Base-by-base conservation (phyloP, 148 eudicot species). In the Polygonum maritimum region DNA sequence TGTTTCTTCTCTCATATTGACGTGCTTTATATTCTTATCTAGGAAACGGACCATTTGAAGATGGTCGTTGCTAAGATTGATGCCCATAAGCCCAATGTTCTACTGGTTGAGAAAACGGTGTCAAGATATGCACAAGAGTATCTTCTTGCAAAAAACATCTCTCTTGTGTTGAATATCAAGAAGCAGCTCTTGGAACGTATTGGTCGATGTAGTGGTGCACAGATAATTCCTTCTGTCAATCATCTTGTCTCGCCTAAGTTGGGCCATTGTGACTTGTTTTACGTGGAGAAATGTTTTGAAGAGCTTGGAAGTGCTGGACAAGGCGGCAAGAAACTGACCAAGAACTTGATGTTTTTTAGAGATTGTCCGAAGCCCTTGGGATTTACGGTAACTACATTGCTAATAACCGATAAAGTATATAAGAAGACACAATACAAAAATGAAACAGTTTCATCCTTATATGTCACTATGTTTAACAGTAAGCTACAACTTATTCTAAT, bases 41-140 rank as follows among this genome's bases (percentile, higher is more conserved):
- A 96, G 99, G 99, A 96, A 88, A 96, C 87, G 98, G 98, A 96
- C 80, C 97, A 96, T 88, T 85, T 96, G 80, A 96, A 88, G 89
- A 92, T 92, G 99, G 98, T 96, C 78, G 97, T 96, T 78, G 91
- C 97, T 11, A 96, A 91, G 82, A 96, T 96, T 69, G 90, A 84
- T 78, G 82, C 86, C 40, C 92, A 92, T 71, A 83, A 89, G 48
- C 99, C 99, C 36, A 87, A 96, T 81, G 77, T 96, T 76, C 82
- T 96, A 71, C 81, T 96, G 76, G 99, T 96, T 78, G 99, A 96
- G 88, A 96, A 92, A 82, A 92, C 99, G 57, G 99, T 96, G 67
- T 89, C 99, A 55, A 84, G 99, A 76, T 86, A 86, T 84, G 99
- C 99, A 12, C 98, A 92, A 77, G 99, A 92, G 33, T 92, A 96